A percentile compares a stretch with the other conserved stretches of the same genome.
Evolutionary conservation across 345 rosid species (phyloP).

Genomic region (Citropsis articulata): DNA sequence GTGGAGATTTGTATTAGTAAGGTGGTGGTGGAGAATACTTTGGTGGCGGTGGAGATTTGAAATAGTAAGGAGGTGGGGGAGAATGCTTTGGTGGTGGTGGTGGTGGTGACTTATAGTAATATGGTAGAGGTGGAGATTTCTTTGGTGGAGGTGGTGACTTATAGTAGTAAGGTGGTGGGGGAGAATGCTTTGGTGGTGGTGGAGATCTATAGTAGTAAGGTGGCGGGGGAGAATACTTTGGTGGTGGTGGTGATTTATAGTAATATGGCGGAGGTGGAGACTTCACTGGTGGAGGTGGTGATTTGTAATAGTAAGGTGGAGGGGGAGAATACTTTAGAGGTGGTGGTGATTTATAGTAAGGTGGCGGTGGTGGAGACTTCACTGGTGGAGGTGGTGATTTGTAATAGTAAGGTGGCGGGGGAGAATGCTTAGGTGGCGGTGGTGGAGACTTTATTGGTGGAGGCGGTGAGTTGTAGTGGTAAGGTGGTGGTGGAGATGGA

Average conservation of each 20-base stretch:
- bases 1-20: slow-evolving; percentile 10
- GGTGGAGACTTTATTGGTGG: too few species aligned
- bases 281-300: slow-evolving; percentile 6
- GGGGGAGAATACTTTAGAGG: not conserved
- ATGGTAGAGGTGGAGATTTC: not conserved
- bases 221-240: not conserved
- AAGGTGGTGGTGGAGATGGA: not conserved
- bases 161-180: not conserved
- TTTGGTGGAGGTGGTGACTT: slow-evolving; percentile 3
- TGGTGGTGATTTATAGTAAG: too few species aligned
- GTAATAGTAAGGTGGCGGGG: too few species aligned
- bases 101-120: slow-evolving; percentile 15
- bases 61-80: not conserved
- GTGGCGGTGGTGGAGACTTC: too few species aligned
- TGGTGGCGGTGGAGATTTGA: not conserved
- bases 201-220: too few species aligned
- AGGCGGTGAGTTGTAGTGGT: too few species aligned
- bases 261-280: slow-evolving; percentile 6
- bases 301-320: not conserved
- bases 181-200: not conserved
- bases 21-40: slow-evolving; percentile 15
- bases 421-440: too few species aligned
- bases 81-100: not conserved
- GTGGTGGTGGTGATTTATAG: slow-evolving; percentile 14
- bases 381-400: too few species aligned